Conservation (phyloP, 2,329 filamentous ascomycete genomes). For the Metarhizium sp. region DNA sequence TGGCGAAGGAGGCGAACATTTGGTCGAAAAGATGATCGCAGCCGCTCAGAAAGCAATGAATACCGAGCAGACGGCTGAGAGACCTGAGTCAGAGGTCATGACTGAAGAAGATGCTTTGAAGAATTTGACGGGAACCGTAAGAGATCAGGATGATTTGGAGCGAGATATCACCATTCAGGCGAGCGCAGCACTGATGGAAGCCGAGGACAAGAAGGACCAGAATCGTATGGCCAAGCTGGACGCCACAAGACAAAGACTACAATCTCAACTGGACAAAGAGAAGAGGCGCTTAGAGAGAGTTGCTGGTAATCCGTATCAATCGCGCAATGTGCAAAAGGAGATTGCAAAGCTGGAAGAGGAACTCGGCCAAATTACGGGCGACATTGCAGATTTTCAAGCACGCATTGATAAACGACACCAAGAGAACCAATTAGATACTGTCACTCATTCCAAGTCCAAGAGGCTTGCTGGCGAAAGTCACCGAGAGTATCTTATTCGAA, state of each 20-base stretch:
- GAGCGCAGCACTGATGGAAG: conserved; percentile 48
- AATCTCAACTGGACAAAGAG: conserved; percentile 52
- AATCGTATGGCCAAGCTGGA: conserved; percentile 53
- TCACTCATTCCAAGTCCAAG: conserved; percentile 38
- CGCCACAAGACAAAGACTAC: conserved; percentile 46
- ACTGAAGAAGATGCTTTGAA: conserved; percentile 53
- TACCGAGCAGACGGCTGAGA: conserved; percentile 1
- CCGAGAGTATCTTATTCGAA: conserved; percentile 85
- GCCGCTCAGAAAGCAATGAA: conserved; percentile 17
- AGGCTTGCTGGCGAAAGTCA: conserved; percentile 71
- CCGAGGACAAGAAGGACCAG: conserved; percentile 53
- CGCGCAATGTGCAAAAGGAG: conserved; percentile 52
- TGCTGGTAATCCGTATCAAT: conserved; percentile 36
- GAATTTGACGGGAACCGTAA: conserved; percentile 58
- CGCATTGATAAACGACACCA: conserved; percentile 68
- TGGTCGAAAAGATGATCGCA: conserved; percentile 21
- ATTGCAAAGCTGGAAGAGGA: conserved; percentile 57
- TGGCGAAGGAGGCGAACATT: conserved; percentile 14
- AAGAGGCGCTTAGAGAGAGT: conserved; percentile 36
- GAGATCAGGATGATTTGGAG: conserved; percentile 85
- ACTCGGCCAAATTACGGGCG: conserved; percentile 55
- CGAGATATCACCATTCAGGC: conserved; percentile 67
- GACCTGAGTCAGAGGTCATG: conserved; percentile 19
- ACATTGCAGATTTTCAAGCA: conserved; percentile 69
- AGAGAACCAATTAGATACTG: conserved; percentile 34